Base-by-base conservation (phyloP, 345 rosid species). In the Cardamine resedifolia region DNA sequence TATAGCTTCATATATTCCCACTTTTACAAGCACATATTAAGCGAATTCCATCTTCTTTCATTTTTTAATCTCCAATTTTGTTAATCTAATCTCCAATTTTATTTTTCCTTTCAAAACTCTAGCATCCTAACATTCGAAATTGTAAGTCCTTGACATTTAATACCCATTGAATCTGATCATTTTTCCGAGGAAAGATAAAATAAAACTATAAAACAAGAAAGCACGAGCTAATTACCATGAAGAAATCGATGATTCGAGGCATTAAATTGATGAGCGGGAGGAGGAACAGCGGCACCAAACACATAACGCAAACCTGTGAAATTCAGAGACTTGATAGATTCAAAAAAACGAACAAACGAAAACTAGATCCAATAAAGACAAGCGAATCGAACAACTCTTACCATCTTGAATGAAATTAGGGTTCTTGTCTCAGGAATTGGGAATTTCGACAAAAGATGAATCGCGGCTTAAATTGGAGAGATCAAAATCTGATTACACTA, bases 231-330 rank as follows among this genome's bases (percentile, higher is more conserved):
- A 11, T 81, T 78, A 91, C 99, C 96, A 88, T 71, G 65, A 95
- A 47, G 24, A 39, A 82, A 84, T 84, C 26, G 58, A 95, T 80
- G 70, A 95, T 86, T 1, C 87, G 64, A 26, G 98, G 99, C 72
- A 95, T 63, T 41, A 87, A 8, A 67, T 88, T 95, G 81, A 95
- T 78, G 83, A 91, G 82, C n/a, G 99, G 97, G 77, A 95, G 71
- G 47, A 95, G 84, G 86, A 95, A 95, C 78, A 95, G 85, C 10
- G 98, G 99, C 52, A 95, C 80, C 76, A 95, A 80, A 77, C 99
- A 95, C 59, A 83, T 85, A 65, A 94, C 23, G 83, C 98, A 94
- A 76, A 94, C 98, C 97, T 92, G 73, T 21, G 61, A 48, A 41
- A 50, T 27, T 26, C 31, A 55, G 2, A 0, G 4, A 62, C 11